A percentile compares a stretch with the other conserved stretches of the same genome.
These are phyloP conservation scores for Panaeolus papilionaceus DNA, from an alignment of 768 basidiomycete species.

Conservation along the genomic window DNA sequence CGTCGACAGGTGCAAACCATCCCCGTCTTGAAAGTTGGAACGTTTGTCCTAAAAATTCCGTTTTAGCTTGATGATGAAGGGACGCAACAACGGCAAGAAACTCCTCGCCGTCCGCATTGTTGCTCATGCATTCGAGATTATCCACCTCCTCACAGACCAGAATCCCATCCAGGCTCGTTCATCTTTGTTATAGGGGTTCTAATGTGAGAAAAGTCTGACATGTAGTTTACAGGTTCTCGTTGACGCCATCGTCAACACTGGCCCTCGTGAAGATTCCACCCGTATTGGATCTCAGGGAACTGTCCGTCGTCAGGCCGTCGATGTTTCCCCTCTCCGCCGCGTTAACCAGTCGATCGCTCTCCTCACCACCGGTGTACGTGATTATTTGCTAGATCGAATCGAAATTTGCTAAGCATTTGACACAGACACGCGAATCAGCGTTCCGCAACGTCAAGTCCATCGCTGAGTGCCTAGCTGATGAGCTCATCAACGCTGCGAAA, in stretches of 20 bases:
- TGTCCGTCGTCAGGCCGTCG: constrained; percentile 99
- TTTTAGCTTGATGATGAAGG: constrained; percentile 98
- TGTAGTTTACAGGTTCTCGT: constrained; percentile 75
- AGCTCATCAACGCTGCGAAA: constrained; percentile 99
- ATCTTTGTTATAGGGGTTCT: background rate
- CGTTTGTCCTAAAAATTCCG: background rate
- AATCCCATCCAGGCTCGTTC: constrained; percentile 94
- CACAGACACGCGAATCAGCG: constrained; percentile 96
- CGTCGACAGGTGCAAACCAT: constrained; percentile 83
- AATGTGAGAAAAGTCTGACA: constrained; percentile 5
- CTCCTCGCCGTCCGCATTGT: constrained; percentile 99
- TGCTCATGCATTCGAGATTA: constrained; percentile 99
- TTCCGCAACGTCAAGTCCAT: constrained; percentile 99
- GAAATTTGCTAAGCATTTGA: constrained; percentile 10
- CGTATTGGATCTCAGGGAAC: constrained; percentile 99
- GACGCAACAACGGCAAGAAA: constrained; percentile 99
- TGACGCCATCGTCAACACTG: constrained; percentile 99
- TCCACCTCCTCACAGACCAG: constrained; percentile 99
- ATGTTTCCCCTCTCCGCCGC: constrained; percentile 96
- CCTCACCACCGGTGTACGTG: constrained; percentile 91
- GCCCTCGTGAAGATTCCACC: constrained; percentile 99
- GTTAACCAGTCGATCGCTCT: constrained; percentile 98
- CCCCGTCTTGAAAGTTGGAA: background rate
- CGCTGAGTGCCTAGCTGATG: constrained; percentile 98
- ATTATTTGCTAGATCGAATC: background rate